A percentile compares a stretch with the other conserved stretches of the same genome.
These are phyloP conservation scores for Clitocybe nebularis DNA, from an alignment of 1,284 basidiomycete species.

Conservation along the genomic window DNA sequence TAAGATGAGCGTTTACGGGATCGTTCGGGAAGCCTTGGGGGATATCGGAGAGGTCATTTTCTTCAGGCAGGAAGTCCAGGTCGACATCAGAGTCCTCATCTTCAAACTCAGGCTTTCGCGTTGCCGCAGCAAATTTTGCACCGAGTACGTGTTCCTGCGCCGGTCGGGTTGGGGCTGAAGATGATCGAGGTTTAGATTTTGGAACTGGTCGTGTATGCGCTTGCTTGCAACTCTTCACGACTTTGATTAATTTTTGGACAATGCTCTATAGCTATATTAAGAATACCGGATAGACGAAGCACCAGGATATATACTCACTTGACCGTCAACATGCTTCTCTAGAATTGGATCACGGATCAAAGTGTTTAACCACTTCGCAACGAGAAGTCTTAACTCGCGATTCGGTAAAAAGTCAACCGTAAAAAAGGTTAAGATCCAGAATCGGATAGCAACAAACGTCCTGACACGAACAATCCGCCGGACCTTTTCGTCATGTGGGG, in stretches of 20 bases:
- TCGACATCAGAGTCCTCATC: conserved; percentile 70
- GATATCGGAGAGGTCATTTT: conserved; percentile 26
- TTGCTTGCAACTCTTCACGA: conserved; percentile 74
- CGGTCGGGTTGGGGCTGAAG: conserved; percentile 16
- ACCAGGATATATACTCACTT: conserved; percentile 44
- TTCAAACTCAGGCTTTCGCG: conserved; percentile 35
- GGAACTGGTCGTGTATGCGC: conserved; percentile 46
- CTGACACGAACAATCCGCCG: conserved; percentile 77
- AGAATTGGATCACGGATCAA: conserved; percentile 65
- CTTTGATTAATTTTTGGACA: conserved; percentile 75
- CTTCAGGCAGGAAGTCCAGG: conserved; percentile 61
- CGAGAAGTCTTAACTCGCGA: conserved; percentile 63
- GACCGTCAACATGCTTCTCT: conserved; percentile 59
- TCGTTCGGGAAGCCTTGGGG: conserved; percentile 28
- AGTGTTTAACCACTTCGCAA: conserved; percentile 79
- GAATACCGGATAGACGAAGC: conserved; percentile 8
- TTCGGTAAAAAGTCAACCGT: conserved; percentile 82
- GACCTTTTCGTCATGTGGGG: conserved; percentile 57
- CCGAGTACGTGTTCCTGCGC: conserved; percentile 45
- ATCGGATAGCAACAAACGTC: conserved; percentile 82
- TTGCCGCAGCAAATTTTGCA: conserved; percentile 59
- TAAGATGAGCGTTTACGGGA: conserved; percentile 39
- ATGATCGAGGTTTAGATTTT: conserved; percentile 23
- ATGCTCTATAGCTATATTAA: conserved; percentile 49
- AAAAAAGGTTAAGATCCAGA: conserved; percentile 87